These are phyloP conservation scores for Candida sojae DNA, from an alignment of 1,139 yeast genomes.

Conservation along the genomic window DNA sequence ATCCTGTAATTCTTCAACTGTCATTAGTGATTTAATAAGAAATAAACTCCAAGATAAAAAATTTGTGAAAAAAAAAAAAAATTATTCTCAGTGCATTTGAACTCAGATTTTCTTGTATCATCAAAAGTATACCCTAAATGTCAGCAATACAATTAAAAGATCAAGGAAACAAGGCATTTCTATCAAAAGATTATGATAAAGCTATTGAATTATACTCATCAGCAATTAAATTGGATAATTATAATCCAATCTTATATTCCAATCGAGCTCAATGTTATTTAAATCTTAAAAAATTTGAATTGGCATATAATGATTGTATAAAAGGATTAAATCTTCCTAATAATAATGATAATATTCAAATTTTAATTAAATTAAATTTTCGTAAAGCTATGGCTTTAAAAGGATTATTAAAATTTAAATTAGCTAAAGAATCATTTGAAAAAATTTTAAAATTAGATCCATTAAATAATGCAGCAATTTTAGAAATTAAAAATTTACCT, in stretches of 20 bases:
- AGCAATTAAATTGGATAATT: slow-evolving; percentile 60
- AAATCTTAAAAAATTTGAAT: slow-evolving; percentile 52
- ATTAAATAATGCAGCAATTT: slow-evolving; percentile 33
- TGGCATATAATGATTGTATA: slow-evolving; percentile 64
- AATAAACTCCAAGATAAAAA: not conserved
- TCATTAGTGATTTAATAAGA: slow-evolving; percentile 21
- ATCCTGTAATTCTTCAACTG: slow-evolving; percentile 64
- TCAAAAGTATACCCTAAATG: slow-evolving; percentile 11
- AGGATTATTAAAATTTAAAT: slow-evolving; percentile 28
- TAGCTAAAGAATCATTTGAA: slow-evolving; percentile 38
- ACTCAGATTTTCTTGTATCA: no score
- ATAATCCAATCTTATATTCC: slow-evolving; percentile 67
- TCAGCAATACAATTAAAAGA: slow-evolving; percentile 35
- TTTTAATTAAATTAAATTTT: slow-evolving; percentile 56
- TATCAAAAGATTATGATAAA: slow-evolving; percentile 47
- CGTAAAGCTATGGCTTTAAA: slow-evolving; percentile 54
- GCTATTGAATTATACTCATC: slow-evolving; percentile 68
- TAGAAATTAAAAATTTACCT: slow-evolving; percentile 24
- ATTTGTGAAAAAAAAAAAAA: not conserved
- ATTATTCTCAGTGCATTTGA: no score
- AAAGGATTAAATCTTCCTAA: slow-evolving; percentile 45
- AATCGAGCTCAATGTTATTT: slow-evolving; percentile 78
- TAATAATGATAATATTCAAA: slow-evolving; percentile 22
- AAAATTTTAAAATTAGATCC: slow-evolving; percentile 51
- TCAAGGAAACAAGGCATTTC: slow-evolving; percentile 71